Conservation (phyloP, 1,284 basidiomycete species). For the Irpex sp. region DNA sequence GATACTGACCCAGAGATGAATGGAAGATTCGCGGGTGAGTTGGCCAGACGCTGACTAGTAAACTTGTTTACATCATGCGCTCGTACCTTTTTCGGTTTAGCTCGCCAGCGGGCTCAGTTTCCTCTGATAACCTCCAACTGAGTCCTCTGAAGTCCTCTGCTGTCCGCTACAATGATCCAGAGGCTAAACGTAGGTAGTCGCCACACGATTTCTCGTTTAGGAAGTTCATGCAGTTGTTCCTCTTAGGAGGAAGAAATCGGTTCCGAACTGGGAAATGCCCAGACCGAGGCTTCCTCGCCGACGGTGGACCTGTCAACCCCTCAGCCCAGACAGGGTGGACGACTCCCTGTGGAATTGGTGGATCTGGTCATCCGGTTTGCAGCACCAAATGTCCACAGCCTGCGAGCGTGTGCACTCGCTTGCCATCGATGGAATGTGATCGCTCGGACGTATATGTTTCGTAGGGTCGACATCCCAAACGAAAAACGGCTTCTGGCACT, state of each 20-base stretch:
- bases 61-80: no score
- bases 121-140: not conserved
- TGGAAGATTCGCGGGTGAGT: no score
- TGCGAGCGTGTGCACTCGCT: slow-evolving; percentile 1
- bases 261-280: not conserved
- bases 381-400: not conserved
- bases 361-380: not conserved
- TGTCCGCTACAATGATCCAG: not conserved
- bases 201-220: not conserved
- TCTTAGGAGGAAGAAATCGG: not conserved
- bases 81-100: no score
- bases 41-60: no score
- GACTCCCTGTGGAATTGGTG: slow-evolving; percentile 7
- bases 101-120: not conserved
- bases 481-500: not conserved
- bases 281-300: not conserved
- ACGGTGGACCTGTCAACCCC: not conserved
- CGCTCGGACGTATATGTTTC: slow-evolving; percentile 1
- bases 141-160: not conserved
- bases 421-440: slow-evolving; percentile 3
- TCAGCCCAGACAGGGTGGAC: not conserved
- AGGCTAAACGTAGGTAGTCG: not conserved
- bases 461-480: not conserved
- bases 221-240: not conserved
- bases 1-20: no score